Evolutionary conservation across 2,329 filamentous ascomycete genomes (phyloP).

Genomic region (Capronia coronata): DNA sequence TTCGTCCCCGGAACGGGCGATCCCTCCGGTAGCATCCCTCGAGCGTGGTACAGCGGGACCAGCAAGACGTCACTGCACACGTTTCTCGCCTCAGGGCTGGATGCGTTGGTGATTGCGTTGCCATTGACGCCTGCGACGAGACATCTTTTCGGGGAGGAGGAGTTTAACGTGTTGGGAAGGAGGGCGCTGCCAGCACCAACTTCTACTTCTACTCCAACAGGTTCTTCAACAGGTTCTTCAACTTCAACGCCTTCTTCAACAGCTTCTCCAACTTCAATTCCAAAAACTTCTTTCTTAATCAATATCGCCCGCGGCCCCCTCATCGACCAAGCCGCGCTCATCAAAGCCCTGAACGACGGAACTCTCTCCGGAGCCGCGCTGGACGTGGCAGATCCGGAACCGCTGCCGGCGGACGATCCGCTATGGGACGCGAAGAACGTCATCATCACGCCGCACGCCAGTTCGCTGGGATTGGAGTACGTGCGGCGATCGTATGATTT

Average conservation of each 20-base stretch:
- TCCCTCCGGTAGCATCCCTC: slow-evolving; percentile 49
- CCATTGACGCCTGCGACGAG: slow-evolving; percentile 53
- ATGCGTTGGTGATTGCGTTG: slow-evolving; percentile 52
- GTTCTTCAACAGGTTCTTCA: neutral
- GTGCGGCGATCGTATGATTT: slow-evolving; percentile 52
- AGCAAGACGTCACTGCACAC: slow-evolving; percentile 46
- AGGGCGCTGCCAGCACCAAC: neutral
- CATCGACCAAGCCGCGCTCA: slow-evolving; percentile 56
- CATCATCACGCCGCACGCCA: slow-evolving; percentile 63
- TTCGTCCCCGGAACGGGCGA: slow-evolving; percentile 62
- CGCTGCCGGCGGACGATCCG: slow-evolving; percentile 59
- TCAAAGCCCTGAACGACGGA: slow-evolving; percentile 52
- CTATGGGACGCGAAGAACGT: slow-evolving; percentile 66
- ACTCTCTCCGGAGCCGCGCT: slow-evolving; percentile 61
- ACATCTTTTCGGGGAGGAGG: slow-evolving; percentile 48
- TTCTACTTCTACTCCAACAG: neutral
- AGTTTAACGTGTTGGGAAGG: slow-evolving; percentile 47
- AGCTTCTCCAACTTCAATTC: neutral
- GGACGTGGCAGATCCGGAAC: slow-evolving; percentile 75
- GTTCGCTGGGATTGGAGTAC: slow-evolving; percentile 50
- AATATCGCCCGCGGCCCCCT: slow-evolving; percentile 66
- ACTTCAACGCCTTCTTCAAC: neutral
- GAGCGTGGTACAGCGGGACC: slow-evolving; percentile 52
- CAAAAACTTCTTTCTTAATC: slow-evolving; percentile 43
- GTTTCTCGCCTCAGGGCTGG: slow-evolving; percentile 51